phyloP scores from a whole-genome alignment of 768 basidiomycete species.

The Boletellus emodensis region DNA sequence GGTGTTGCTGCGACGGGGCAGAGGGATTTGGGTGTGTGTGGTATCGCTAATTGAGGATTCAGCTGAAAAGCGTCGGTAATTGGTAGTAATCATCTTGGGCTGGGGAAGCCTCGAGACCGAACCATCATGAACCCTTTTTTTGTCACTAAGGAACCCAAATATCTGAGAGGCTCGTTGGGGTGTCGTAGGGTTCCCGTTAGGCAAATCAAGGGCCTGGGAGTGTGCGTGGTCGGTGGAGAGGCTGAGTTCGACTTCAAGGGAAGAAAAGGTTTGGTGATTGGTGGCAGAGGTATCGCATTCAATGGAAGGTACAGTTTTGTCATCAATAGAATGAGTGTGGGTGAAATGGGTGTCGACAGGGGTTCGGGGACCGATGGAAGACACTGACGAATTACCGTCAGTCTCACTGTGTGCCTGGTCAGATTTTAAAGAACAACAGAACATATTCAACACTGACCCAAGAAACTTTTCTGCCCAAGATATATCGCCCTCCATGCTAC shows the following conservation, averaged over 20 bases:
- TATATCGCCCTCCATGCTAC: slow-evolving; percentile 63
- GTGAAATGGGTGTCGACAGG: slow-evolving; percentile 42
- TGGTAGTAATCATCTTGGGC: slow-evolving; percentile 19
- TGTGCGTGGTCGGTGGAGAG: slow-evolving; percentile 39
- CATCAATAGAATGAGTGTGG: slow-evolving; percentile 36
- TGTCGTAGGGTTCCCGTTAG: slow-evolving; percentile 44
- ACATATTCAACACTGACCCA: slow-evolving; percentile 40
- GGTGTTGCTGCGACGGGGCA: slow-evolving; percentile 10
- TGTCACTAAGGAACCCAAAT: slow-evolving; percentile 64
- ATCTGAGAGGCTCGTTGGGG: slow-evolving; percentile 72
- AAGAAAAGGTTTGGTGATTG: slow-evolving; percentile 50
- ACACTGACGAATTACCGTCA: slow-evolving; percentile 38
- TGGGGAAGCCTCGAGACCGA: slow-evolving; percentile 31
- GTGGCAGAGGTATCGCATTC: slow-evolving; percentile 43
- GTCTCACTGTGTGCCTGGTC: slow-evolving; percentile 38
- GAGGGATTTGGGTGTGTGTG: slow-evolving; percentile 16
- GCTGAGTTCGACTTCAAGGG: slow-evolving; percentile 73
- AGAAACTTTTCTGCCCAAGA: slow-evolving; percentile 81
- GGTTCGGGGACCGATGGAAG: slow-evolving; percentile 51
- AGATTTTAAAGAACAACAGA: slow-evolving; percentile 2
- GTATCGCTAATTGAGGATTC: slow-evolving; percentile 27
- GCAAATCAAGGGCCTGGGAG: slow-evolving; percentile 17
- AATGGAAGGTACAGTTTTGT: slow-evolving; percentile 39
- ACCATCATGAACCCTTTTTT: slow-evolving; percentile 37
- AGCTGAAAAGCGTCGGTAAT: slow-evolving; percentile 20